phyloP scores from a whole-genome alignment of 2,329 filamentous ascomycete genomes.

The Epichloe brachyelytri region DNA sequence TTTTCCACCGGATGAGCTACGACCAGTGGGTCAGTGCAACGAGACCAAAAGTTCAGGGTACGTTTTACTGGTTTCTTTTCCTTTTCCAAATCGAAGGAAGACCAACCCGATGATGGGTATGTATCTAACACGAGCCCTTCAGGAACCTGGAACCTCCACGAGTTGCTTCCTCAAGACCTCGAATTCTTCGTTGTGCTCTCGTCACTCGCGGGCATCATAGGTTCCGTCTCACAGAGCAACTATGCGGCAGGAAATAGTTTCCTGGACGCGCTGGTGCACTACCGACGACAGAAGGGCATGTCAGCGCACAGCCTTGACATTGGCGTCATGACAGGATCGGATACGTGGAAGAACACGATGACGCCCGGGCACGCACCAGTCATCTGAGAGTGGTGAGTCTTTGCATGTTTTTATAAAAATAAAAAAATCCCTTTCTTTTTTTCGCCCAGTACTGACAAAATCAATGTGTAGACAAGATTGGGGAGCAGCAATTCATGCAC shows the following conservation, averaged over 20 bases:
- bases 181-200: constrained; percentile 32
- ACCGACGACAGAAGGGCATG: constrained; percentile 16
- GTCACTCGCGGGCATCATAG: constrained; percentile 26
- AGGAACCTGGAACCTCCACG: no score
- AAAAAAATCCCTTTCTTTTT: no score
- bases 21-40: constrained; percentile 19
- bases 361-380: no score
- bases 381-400: no score
- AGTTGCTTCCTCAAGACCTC: constrained; percentile 6
- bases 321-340: constrained; percentile 1
- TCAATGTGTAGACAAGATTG: no score
- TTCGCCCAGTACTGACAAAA: no score
- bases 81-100: no score
- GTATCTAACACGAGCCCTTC: no score
- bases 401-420: no score
- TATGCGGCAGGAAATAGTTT: constrained; percentile 33
- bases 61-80: constrained; percentile 19
- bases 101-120: no score
- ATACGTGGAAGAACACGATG: no score
- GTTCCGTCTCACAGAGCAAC: constrained; percentile 35
- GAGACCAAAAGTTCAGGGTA: constrained; percentile 25
- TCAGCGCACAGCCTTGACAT: constrained; percentile 8
- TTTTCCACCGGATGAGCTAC: constrained; percentile 23
- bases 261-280: constrained; percentile 25
- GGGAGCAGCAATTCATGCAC: no score